These are phyloP conservation scores for Microdochium trichocladiopsis DNA, from an alignment of 2,329 filamentous ascomycete species.

Conservation along the genomic window DNA sequence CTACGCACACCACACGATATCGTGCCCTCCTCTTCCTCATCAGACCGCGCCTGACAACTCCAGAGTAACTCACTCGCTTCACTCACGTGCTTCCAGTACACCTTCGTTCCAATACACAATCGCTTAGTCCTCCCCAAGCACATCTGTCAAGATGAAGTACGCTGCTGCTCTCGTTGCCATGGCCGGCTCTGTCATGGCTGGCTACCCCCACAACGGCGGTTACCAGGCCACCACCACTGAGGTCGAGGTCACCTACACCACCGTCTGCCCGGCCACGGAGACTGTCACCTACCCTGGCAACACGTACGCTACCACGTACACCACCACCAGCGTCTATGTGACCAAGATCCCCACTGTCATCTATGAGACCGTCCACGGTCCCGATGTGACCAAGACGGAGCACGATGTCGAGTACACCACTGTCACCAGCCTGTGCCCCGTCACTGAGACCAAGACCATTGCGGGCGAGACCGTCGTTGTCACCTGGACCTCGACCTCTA, in stretches of 20 bases:
- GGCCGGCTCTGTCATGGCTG: conserved; percentile 15
- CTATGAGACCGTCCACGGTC: conserved; percentile 24
- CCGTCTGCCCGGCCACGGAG: conserved; percentile 24
- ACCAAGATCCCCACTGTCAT: conserved; percentile 20
- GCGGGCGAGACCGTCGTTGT: conserved; percentile 31
- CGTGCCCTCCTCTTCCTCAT: background rate
- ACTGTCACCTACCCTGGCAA: conserved; percentile 26
- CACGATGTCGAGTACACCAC: conserved; percentile 31
- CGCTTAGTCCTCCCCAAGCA: conserved; percentile 1
- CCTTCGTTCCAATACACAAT: conserved; percentile 1
- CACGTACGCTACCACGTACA: conserved; percentile 32
- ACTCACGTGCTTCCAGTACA: conserved; percentile 2
- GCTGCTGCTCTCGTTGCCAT: conserved; percentile 15
- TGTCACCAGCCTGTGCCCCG: conserved; percentile 33
- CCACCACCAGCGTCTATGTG: conserved; percentile 32
- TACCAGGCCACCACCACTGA: conserved; percentile 24
- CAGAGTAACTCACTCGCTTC: conserved; percentile 1
- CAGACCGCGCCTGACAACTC: background rate
- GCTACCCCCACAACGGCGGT: conserved; percentile 23
- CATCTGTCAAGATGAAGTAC: conserved; percentile 17
- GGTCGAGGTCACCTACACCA: conserved; percentile 32
- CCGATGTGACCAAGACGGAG: conserved; percentile 27
- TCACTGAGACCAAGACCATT: conserved; percentile 36
- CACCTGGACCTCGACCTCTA: conserved; percentile 31
- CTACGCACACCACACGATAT: background rate